Conservation (phyloP, 2,329 filamentous ascomycete species). For the Kalaharituber pfeilii region DNA sequence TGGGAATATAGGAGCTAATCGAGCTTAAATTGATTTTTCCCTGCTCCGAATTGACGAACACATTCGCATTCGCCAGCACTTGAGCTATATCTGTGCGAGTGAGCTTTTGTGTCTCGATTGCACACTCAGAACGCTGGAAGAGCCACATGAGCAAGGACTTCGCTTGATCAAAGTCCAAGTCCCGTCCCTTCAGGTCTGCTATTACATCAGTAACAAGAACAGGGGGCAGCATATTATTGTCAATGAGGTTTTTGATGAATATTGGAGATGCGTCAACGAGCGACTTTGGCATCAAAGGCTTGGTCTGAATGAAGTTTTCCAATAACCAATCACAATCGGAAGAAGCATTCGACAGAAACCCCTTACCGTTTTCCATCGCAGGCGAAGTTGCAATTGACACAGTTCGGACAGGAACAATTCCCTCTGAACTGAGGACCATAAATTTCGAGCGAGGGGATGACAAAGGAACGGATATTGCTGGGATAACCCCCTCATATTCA, state of each 20-base stretch:
- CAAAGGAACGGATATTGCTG: background rate
- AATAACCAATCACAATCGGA: background rate
- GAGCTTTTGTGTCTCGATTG: background rate
- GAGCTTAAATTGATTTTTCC: background rate
- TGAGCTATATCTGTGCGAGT: background rate
- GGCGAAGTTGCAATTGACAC: background rate
- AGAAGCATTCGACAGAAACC: background rate
- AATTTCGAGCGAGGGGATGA: background rate
- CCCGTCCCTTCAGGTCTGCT: conserved; percentile 47
- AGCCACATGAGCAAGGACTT: conserved; percentile 54
- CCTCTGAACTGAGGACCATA: background rate
- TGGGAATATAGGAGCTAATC: background rate
- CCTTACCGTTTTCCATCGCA: background rate
- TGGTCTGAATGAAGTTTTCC: background rate
- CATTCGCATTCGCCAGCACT: background rate
- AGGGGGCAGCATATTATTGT: background rate
- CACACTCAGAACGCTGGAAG: conserved; percentile 43
- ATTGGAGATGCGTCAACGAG: background rate
- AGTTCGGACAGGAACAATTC: background rate
- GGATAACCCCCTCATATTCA: background rate
- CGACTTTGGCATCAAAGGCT: background rate
- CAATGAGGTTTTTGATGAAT: background rate
- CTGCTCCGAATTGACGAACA: background rate
- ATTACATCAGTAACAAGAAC: conserved; percentile 43
- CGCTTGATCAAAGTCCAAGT: conserved; percentile 59